phyloP scores from a whole-genome alignment of 2,329 filamentous ascomycete species.

The Fusarium compactum region DNA sequence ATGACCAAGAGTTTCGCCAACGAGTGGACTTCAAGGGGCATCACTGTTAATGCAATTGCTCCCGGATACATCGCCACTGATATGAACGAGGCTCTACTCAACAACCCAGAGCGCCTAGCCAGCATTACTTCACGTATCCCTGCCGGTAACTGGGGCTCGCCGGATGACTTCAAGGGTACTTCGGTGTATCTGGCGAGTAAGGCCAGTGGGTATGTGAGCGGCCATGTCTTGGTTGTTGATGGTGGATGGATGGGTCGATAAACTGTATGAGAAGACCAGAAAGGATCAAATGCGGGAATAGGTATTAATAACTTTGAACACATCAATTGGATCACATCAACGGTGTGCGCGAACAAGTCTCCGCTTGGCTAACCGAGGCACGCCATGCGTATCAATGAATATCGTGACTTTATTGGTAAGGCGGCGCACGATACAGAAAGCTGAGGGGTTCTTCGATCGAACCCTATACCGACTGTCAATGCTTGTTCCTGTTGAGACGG shows the following conservation, averaged over 20 bases:
- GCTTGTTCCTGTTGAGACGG: background rate
- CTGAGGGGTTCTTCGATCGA: constrained; percentile 12
- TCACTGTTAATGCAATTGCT: constrained; percentile 89
- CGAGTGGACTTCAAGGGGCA: constrained; percentile 83
- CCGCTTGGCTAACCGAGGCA: constrained; percentile 40
- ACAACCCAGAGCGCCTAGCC: constrained; percentile 74
- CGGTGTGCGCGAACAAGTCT: constrained; percentile 42
- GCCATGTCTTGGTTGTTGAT: constrained; percentile 85
- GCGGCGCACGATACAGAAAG: constrained; percentile 36
- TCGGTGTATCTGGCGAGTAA: constrained; percentile 81
- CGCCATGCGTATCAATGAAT: constrained; percentile 33
- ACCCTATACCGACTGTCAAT: constrained; percentile 12
- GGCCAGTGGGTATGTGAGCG: constrained; percentile 84
- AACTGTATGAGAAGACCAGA: background rate
- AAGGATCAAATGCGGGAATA: constrained; percentile 7
- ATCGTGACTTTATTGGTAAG: constrained; percentile 43
- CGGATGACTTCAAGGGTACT: constrained; percentile 89
- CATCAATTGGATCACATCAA: constrained; percentile 7
- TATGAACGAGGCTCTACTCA: constrained; percentile 88
- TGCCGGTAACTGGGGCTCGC: constrained; percentile 82
- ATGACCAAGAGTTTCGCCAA: constrained; percentile 88
- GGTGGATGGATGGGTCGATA: constrained; percentile 93
- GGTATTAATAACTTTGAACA: constrained; percentile 2
- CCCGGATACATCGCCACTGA: constrained; percentile 94
- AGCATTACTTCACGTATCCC: constrained; percentile 86